A percentile compares a stretch with the other conserved stretches of the same genome.
phyloP scores from a whole-genome alignment of 2,329 filamentous ascomycete species.

The Didymella pinodella region DNA sequence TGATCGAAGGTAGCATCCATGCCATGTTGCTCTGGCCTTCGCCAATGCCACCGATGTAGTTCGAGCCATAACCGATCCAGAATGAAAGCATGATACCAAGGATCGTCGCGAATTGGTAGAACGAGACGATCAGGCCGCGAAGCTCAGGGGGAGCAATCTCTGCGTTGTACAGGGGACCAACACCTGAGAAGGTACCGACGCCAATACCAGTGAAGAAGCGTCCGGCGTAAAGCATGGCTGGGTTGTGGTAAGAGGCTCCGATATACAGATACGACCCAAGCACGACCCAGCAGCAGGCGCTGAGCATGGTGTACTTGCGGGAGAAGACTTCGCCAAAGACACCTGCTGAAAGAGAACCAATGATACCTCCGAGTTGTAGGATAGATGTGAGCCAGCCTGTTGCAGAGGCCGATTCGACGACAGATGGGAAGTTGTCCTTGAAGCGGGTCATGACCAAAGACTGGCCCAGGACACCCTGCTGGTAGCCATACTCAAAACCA shows the following conservation, averaged over 20 bases:
- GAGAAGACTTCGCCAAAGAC: constrained; percentile 60
- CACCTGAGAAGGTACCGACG: constrained; percentile 59
- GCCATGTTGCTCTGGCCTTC: constrained; percentile 39
- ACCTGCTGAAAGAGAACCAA: constrained; percentile 59
- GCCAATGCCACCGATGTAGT: constrained; percentile 55
- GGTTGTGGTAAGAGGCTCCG: constrained; percentile 53
- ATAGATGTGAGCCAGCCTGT: constrained; percentile 62
- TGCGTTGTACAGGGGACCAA: constrained; percentile 58
- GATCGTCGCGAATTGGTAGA: constrained; percentile 43
- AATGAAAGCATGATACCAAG: constrained; percentile 45
- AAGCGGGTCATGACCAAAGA: constrained; percentile 63
- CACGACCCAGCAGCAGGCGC: constrained; percentile 56
- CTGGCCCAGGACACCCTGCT: constrained; percentile 64
- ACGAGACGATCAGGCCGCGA: constrained; percentile 39
- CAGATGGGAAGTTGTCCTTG: constrained; percentile 58
- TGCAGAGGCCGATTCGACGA: constrained; percentile 57
- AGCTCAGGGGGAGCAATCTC: constrained; percentile 41
- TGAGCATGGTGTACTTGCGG: constrained; percentile 62
- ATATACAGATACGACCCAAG: constrained; percentile 54
- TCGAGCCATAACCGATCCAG: constrained; percentile 44
- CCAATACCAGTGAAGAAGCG: constrained; percentile 61
- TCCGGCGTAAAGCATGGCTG: constrained; percentile 57
- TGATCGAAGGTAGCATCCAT: constrained; percentile 38
- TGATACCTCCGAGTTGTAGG: constrained; percentile 60
- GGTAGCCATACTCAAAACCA: constrained; percentile 63